phyloP scores from a whole-genome alignment of 441 rosid species.

The Bocquillonia castaneifolia region DNA sequence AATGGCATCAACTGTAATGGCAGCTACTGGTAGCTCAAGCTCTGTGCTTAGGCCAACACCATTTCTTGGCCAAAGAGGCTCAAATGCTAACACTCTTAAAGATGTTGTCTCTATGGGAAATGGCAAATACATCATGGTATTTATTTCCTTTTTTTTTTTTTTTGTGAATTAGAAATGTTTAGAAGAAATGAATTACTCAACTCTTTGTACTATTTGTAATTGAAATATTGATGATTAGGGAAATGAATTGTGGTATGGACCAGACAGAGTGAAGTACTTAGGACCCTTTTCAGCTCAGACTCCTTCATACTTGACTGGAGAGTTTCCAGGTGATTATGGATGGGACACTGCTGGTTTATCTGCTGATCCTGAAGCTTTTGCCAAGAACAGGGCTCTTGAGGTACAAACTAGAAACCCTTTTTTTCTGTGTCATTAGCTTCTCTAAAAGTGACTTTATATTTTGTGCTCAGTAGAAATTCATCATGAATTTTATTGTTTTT shows the following conservation, averaged over 20 bases:
- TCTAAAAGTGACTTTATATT: not conserved
- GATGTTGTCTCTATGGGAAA: constrained; percentile 62
- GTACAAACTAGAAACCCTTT: constrained; percentile 27
- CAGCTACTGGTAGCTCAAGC: constrained; percentile 48
- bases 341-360: constrained; percentile 98
- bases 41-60: constrained; percentile 45
- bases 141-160: not conserved
- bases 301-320: constrained; percentile 83
- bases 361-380: constrained; percentile 95
- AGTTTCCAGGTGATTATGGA: constrained; percentile 95
- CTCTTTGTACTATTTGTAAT: not conserved
- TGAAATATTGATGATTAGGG: constrained; percentile 42
- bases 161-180: not conserved
- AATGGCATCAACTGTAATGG: constrained; percentile 54
- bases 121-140: constrained; percentile 71
- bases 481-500: too few relatives aligned
- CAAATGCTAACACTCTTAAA: constrained; percentile 55
- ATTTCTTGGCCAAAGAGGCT: constrained; percentile 61
- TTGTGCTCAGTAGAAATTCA: not conserved
- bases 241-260: constrained; percentile 88
- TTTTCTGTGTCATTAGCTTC: not conserved
- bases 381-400: constrained; percentile 97
- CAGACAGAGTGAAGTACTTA: constrained; percentile 88
- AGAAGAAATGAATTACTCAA: not conserved
- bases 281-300: constrained; percentile 97